Evolutionary conservation across 1,284 basidiomycete genomes (phyloP), one percentile per base, ranked within the genome.

Genomic region (Takashimella koratensis): DNA sequence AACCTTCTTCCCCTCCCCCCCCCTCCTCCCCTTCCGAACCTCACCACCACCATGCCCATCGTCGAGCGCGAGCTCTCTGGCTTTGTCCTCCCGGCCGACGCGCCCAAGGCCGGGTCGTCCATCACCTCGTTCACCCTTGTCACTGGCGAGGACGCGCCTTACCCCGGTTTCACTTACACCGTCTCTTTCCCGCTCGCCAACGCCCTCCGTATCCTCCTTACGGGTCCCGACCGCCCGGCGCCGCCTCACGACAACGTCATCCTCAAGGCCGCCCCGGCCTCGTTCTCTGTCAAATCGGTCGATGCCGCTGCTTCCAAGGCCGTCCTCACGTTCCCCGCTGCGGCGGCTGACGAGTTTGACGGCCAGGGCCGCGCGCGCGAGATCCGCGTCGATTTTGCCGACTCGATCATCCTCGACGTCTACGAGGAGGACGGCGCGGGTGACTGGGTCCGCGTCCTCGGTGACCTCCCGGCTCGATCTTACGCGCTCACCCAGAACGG

Each of bases 181-280:
- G 50, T 77, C 54, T 63, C 66, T 42, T 71, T 75, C 51, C 71
- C 72, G 5, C 64, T 68, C 2, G 54, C 66, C 21, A 68, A 67
- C 30, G 68, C 67, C 25, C 65, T 75, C 47, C 69, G 70, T 41
- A 64, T 71, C 24, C 59, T 67, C 16, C 56, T 77, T 21, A 66
- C 65, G 2, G 72, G 74, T 3, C 73, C 74, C 0, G 67, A 71
- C 36, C 66, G 74, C 36, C 71, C 70, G 5, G 54, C 60, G 22
- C 76, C 75, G 0, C 74, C 73, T 20, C 75, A 77, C 55, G 67
- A 68, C 60, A 77, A 77, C 48, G 61, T 77, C 39, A 57, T 71
- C 19, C 66, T 70, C 46, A n/a, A 45, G 12, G 49, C 53, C 19
- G 49, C 60, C 12, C 64, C 68, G 1, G 51, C 67, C 0, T 19